A percentile compares a stretch with the other conserved stretches of the same genome.
Conservation (phyloP, 805 yeast genomes). For the Blastobotrys chiropterorum region DNA sequence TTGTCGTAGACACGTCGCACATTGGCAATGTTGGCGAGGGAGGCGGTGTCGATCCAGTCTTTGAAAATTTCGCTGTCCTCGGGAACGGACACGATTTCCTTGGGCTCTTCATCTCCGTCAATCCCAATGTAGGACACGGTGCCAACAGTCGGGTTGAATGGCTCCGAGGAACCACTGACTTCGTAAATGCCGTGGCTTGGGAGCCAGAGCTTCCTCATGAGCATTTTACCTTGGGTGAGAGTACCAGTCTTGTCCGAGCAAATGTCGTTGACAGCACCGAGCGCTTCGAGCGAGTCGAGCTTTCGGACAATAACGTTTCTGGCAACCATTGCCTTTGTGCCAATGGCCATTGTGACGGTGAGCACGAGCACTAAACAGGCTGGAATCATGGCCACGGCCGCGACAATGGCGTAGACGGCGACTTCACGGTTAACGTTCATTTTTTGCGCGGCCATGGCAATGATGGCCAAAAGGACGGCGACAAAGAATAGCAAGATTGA, state of each 20-base stretch:
- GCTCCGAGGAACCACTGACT: slow-evolving; percentile 50
- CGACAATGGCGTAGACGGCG: slow-evolving; percentile 85
- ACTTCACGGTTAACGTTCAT: slow-evolving; percentile 71
- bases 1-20: slow-evolving; percentile 45
- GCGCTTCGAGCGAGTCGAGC: slow-evolving; percentile 69
- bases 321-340: slow-evolving; percentile 66
- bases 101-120: slow-evolving; percentile 24
- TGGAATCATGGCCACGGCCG: slow-evolving; percentile 76
- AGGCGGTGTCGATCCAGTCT: slow-evolving; percentile 58
- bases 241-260: slow-evolving; percentile 85
- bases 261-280: slow-evolving; percentile 73
- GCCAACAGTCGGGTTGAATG: slow-evolving; percentile 61
- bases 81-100: background rate
- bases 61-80: slow-evolving; percentile 26
- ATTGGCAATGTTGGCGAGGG: slow-evolving; percentile 74
- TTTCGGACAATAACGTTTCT: slow-evolving; percentile 70
- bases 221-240: slow-evolving; percentile 73
- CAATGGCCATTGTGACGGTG: slow-evolving; percentile 82
- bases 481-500: slow-evolving; percentile 66
- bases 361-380: slow-evolving; percentile 73
- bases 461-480: slow-evolving; percentile 81
- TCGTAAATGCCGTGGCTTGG: slow-evolving; percentile 55
- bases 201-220: slow-evolving; percentile 63
- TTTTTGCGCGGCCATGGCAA: slow-evolving; percentile 80
- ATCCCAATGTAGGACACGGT: slow-evolving; percentile 33